A percentile compares a stretch with the other conserved stretches of the same genome.
Evolutionary conservation across 1,284 basidiomycete genomes (phyloP).

Genomic region (Cystobasidium slooffiae): DNA sequence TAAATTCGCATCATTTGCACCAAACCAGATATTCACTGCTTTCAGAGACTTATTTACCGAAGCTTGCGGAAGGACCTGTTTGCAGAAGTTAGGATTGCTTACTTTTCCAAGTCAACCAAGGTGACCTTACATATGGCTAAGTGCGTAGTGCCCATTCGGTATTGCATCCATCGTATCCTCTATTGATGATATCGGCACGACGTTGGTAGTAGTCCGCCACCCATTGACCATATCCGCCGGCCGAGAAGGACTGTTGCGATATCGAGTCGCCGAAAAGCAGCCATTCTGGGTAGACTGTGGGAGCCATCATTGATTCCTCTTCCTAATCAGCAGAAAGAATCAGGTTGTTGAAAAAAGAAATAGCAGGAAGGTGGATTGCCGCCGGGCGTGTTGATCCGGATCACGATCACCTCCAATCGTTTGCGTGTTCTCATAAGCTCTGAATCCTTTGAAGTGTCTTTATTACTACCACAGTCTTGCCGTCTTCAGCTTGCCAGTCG

Average conservation of each 20-base stretch:
- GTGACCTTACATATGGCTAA: slow-evolving; percentile 30
- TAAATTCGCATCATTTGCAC: slow-evolving; percentile 15
- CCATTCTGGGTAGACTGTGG: slow-evolving; percentile 36
- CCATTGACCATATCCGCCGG: slow-evolving; percentile 37
- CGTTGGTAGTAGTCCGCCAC: slow-evolving; percentile 36
- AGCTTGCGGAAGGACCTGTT: slow-evolving; percentile 15
- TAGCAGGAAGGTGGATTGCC: too few relatives aligned
- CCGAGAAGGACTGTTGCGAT: slow-evolving; percentile 40
- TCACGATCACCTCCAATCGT: too few relatives aligned
- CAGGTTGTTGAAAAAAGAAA: too few relatives aligned
- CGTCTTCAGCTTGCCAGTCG: too few relatives aligned
- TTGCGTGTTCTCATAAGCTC: too few relatives aligned
- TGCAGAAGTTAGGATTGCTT: too few relatives aligned
- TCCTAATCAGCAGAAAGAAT: too few relatives aligned
- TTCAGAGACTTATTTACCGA: slow-evolving; percentile 19
- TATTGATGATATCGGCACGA: slow-evolving; percentile 34
- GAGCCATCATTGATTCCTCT: slow-evolving; percentile 17
- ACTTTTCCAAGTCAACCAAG: too few relatives aligned
- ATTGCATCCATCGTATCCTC: slow-evolving; percentile 41
- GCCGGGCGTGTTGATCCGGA: too few relatives aligned
- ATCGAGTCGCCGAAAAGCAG: slow-evolving; percentile 44
- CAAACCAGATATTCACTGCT: slow-evolving; percentile 24
- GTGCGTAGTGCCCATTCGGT: slow-evolving; percentile 41
- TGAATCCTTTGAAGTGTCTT: too few relatives aligned
- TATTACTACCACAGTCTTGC: too few relatives aligned